These are phyloP conservation scores for Hippophae tibetana DNA, from an alignment of 306 rosid genomes.

Conservation along the genomic window DNA sequence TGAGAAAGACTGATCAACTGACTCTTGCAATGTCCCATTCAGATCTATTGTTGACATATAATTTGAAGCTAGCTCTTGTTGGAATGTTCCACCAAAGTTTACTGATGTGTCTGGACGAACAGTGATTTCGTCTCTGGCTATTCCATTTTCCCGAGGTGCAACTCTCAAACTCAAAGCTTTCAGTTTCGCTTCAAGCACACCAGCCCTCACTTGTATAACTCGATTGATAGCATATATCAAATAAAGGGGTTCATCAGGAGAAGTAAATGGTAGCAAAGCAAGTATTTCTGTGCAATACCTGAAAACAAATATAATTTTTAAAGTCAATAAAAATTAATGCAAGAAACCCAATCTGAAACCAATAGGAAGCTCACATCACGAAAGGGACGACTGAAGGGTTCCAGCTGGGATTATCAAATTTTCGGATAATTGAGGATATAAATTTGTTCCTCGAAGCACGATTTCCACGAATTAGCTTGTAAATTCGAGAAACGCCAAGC, in stretches of 20 bases:
- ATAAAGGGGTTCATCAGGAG: conserved; percentile 86
- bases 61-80: conserved; percentile 25
- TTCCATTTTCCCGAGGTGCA: conserved; percentile 48
- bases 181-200: conserved; percentile 76
- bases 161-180: conserved; percentile 66
- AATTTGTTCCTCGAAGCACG: conserved; percentile 88
- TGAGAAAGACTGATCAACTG: conserved; percentile 30
- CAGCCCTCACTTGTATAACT: conserved; percentile 84
- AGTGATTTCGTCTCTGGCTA: conserved; percentile 26
- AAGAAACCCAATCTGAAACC: conserved; percentile 10
- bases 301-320: conserved; percentile 7
- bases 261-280: conserved; percentile 74
- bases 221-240: conserved; percentile 81
- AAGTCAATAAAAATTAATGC: conserved; percentile 18
- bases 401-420: conserved; percentile 73
- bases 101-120: conserved; percentile 13
- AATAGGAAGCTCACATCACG: conserved; percentile 58
- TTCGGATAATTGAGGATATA: conserved; percentile 88
- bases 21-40: conserved; percentile 43
- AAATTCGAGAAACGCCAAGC: conserved; percentile 94
- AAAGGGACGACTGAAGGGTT: conserved; percentile 57
- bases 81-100: conserved; percentile 48
- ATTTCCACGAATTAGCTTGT: conserved; percentile 92
- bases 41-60: conserved; percentile 47
- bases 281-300: conserved; percentile 96